Conservation (phyloP, 2,329 filamentous ascomycete species). For the Cladosporium colombiae region DNA sequence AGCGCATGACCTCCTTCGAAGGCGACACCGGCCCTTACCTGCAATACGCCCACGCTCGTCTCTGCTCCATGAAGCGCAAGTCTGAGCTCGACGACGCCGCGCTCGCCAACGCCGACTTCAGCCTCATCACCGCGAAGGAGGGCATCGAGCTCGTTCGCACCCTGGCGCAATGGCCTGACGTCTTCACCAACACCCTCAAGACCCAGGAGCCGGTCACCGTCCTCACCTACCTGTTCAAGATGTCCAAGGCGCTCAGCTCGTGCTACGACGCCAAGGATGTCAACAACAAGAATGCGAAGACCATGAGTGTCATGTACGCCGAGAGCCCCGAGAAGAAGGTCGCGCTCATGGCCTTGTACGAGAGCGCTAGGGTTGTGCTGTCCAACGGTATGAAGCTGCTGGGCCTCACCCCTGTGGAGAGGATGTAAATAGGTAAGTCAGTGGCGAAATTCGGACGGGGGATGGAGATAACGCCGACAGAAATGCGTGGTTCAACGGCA, state of each 20-base stretch:
- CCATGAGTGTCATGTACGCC: slow-evolving; percentile 75
- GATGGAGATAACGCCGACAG: background rate
- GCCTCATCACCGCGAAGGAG: slow-evolving; percentile 69
- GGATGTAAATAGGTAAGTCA: slow-evolving; percentile 42
- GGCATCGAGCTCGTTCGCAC: slow-evolving; percentile 72
- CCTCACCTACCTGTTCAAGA: slow-evolving; percentile 77
- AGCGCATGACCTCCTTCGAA: slow-evolving; percentile 80
- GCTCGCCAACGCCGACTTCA: slow-evolving; percentile 64
- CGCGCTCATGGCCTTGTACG: slow-evolving; percentile 76
- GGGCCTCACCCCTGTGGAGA: slow-evolving; percentile 75
- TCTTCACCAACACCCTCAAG: slow-evolving; percentile 79
- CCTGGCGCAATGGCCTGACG: slow-evolving; percentile 82
- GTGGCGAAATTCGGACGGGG: background rate
- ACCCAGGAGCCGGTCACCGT: slow-evolving; percentile 74
- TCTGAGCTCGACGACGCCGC: slow-evolving; percentile 54
- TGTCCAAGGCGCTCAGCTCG: slow-evolving; percentile 77
- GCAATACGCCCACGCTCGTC: slow-evolving; percentile 77
- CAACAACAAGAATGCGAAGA: slow-evolving; percentile 38
- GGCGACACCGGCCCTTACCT: slow-evolving; percentile 84
- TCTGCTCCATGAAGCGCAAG: slow-evolving; percentile 62
- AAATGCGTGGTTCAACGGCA: background rate
- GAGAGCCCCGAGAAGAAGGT: slow-evolving; percentile 66
- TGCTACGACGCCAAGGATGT: slow-evolving; percentile 68
- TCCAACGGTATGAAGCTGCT: slow-evolving; percentile 81
- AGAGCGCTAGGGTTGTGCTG: slow-evolving; percentile 71